Evolutionary conservation across 2,329 filamentous ascomycete species (phyloP).

Genomic region (Polychaeton citri): DNA sequence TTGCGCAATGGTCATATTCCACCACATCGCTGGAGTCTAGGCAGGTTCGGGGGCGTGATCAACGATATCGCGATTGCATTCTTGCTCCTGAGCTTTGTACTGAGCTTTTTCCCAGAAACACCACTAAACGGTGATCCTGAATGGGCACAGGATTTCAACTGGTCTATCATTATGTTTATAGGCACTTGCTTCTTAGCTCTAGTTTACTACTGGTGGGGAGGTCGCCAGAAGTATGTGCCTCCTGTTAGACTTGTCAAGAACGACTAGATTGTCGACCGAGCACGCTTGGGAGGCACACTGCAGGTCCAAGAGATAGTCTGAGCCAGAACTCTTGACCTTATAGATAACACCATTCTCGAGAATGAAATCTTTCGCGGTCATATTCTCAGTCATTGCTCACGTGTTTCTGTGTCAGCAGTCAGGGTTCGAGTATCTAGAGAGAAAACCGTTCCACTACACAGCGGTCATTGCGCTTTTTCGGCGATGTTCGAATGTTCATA

Average conservation of each 20-base stretch:
- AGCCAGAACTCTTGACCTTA: no score
- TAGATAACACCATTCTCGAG: no score
- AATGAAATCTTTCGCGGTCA: no score
- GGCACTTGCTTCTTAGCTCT: neutral
- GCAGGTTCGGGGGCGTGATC: slow-evolving; percentile 6
- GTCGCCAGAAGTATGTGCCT: neutral
- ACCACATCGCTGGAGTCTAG: slow-evolving; percentile 7
- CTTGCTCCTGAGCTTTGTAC: slow-evolving; percentile 6
- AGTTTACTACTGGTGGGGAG: neutral
- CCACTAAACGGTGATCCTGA: neutral
- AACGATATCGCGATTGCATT: slow-evolving; percentile 7
- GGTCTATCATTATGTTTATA: neutral
- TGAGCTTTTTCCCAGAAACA: slow-evolving; percentile 8
- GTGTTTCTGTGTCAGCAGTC: no score
- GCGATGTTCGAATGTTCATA: no score
- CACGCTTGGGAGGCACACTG: no score
- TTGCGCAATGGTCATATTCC: slow-evolving; percentile 7
- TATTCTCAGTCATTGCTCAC: no score
- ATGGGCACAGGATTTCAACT: slow-evolving; percentile 1
- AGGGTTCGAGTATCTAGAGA: no score
- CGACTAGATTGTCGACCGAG: no score
- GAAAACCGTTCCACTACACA: no score
- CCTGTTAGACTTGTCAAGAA: neutral
- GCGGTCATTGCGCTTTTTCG: no score
- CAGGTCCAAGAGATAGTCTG: no score